Evolutionary conservation across 1,139 yeast genomes (phyloP), one percentile per base, ranked within the genome.

Genomic region (Kodamaea ohmeri): DNA sequence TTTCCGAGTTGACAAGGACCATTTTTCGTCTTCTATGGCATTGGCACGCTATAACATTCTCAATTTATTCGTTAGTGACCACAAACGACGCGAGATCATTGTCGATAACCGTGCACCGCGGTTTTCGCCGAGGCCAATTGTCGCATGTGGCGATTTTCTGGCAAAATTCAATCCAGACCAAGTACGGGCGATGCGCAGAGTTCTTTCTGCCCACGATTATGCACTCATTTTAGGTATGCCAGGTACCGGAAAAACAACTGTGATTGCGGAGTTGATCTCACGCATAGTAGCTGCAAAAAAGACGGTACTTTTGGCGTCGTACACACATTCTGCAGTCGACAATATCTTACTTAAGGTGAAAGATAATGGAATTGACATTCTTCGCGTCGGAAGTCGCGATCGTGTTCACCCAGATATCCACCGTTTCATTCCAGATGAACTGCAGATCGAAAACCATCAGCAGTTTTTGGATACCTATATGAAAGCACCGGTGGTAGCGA

Each of bases 191-290:
- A 71, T 92, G 32, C 72, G 78, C 9, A 75, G 71, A 46, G 88
- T 80, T 0, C 56, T 88, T 37, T 58, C 71, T 14, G 74, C 95
- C 0, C 61, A 81, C 36, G 96, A 90, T 55, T 92, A 86, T 55
- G 70, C 92, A 2, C 67, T 92, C 47, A 76, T 92, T 24, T 63
- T 90, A 41, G 99, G 99, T 1, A 92, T 94, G 98, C 98, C 98
- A 0, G 99, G 99, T 2, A 92, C 98, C 0, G 99, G 99, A 12
- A 92, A 94, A 55, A 92, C 98, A 0, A 90, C 97, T 0, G 84
- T 90, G 0, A 87, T 92, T 42, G 87, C 95, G 0, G 81, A 83
- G 34, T 57, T 92, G 12, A 83, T 90, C 32, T 69, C 73, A 42
- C 63, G 73, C 27, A 60, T 92, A 25, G 84, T 83, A 0, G 59